Evolutionary conservation across 305 asterid genomes (phyloP).

Genomic region (Fraxinus floribunda): DNA sequence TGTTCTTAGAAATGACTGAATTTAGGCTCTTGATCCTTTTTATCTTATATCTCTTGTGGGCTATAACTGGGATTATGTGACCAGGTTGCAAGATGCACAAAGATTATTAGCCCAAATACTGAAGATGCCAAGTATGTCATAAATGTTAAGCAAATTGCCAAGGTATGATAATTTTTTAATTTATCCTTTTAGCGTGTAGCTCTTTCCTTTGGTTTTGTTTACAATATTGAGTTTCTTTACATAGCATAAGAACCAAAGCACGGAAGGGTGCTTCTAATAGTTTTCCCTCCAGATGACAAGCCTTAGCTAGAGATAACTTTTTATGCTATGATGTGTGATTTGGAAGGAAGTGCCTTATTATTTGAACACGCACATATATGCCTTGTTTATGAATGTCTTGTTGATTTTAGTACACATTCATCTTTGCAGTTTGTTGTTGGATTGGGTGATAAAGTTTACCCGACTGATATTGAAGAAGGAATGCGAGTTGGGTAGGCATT

Average conservation of each 20-base stretch:
- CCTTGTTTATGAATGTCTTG: background rate
- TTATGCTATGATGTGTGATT: background rate
- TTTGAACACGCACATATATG: background rate
- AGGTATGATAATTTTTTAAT: constrained; percentile 34
- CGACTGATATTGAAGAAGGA: constrained; percentile 46
- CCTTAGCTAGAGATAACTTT: too few species aligned
- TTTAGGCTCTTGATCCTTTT: background rate
- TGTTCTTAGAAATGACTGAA: background rate
- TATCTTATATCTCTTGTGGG: background rate
- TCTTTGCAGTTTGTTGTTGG: constrained; percentile 49
- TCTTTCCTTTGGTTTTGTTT: constrained; percentile 13
- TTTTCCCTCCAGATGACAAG: background rate
- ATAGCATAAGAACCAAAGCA: background rate
- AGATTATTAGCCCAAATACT: too few species aligned
- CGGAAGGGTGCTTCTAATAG: background rate
- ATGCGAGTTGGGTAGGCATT: constrained; percentile 75
- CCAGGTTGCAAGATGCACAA: constrained; percentile 63
- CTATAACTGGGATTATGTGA: constrained; percentile 17
- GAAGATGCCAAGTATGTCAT: too few species aligned
- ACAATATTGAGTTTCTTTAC: constrained; percentile 1
- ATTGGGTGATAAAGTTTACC: constrained; percentile 61
- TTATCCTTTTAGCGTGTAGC: background rate
- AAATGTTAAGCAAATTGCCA: constrained; percentile 29
- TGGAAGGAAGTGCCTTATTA: background rate
- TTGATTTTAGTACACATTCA: background rate